These are phyloP conservation scores for Fraxinus cuspidata DNA, from an alignment of 257 asterid genomes.

Conservation along the genomic window DNA sequence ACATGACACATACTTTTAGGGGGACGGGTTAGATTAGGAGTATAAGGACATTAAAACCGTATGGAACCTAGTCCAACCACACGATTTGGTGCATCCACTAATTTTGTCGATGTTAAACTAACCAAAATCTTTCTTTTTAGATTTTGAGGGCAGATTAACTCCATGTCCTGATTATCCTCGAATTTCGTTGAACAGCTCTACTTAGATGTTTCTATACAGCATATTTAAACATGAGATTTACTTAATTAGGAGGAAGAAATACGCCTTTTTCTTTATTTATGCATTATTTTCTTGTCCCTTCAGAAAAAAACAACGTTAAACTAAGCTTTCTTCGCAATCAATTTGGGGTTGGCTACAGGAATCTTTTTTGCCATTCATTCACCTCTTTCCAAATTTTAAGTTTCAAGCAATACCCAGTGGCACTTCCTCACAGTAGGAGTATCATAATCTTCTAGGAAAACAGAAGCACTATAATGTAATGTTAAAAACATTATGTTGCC, in stretches of 20 bases:
- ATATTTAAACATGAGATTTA: background rate
- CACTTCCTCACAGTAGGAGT: background rate
- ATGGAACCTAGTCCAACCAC: conserved; percentile 41
- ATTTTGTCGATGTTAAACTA: conserved; percentile 13
- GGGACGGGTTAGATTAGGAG: background rate
- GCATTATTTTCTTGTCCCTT: background rate
- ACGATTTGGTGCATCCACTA: conserved; percentile 50
- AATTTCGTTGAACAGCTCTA: background rate
- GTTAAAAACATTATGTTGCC: background rate
- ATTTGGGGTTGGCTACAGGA: background rate
- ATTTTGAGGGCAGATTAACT: background rate
- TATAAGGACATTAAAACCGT: background rate
- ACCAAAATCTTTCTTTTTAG: background rate
- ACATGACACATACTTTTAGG: background rate
- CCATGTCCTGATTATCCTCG: conserved; percentile 1
- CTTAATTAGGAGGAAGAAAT: too few relatives aligned
- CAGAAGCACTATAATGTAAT: background rate
- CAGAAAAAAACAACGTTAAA: too few relatives aligned
- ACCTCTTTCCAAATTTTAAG: background rate
- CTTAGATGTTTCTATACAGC: background rate
- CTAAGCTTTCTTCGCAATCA: too few relatives aligned
- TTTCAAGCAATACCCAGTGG: background rate
- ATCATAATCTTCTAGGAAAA: background rate
- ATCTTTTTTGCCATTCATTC: background rate
- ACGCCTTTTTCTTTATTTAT: too few relatives aligned